Conservation (phyloP, 768 basidiomycete genomes). For the Kwoniella dendrophila region DNA sequence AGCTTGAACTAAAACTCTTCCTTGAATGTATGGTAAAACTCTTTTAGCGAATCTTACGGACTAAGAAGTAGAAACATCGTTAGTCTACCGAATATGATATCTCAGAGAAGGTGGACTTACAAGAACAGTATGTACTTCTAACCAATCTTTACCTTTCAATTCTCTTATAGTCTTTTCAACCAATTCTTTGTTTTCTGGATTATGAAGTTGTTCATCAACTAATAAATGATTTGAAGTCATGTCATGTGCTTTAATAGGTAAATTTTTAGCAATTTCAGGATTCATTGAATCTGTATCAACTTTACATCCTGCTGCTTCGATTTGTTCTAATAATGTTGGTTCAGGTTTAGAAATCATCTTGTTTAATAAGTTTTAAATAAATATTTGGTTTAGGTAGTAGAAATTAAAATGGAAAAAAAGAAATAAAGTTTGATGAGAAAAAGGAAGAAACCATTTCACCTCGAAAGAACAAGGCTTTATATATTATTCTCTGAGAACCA, state of each 20-base stretch:
- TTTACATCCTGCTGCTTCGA: constrained; percentile 30
- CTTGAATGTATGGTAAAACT: constrained; percentile 33
- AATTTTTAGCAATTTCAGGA: constrained; percentile 32
- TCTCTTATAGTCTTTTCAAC: constrained; percentile 40
- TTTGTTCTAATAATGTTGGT: constrained; percentile 39
- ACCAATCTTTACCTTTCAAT: constrained; percentile 28
- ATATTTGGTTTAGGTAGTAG: neutral
- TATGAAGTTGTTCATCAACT: constrained; percentile 33
- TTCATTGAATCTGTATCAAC: constrained; percentile 49
- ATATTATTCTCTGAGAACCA: neutral
- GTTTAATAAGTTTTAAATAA: constrained; percentile 2
- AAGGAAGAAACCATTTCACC: no score
- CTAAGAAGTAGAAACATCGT: constrained; percentile 9
- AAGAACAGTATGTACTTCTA: constrained; percentile 28
- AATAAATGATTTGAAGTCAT: constrained; percentile 47
- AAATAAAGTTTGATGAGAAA: constrained; percentile 1
- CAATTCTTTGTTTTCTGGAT: constrained; percentile 48
- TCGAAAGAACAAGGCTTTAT: neutral
- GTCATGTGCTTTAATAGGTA: constrained; percentile 47
- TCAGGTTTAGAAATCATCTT: constrained; percentile 28
- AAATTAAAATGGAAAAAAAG: neutral
- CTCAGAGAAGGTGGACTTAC: constrained; percentile 20
- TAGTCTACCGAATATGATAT: neutral
- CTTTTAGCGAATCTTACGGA: constrained; percentile 33
- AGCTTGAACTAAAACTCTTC: constrained; percentile 46